Base-by-base conservation (phyloP, 352 stramenopile species). In the Phytophthora sojae region DNA sequence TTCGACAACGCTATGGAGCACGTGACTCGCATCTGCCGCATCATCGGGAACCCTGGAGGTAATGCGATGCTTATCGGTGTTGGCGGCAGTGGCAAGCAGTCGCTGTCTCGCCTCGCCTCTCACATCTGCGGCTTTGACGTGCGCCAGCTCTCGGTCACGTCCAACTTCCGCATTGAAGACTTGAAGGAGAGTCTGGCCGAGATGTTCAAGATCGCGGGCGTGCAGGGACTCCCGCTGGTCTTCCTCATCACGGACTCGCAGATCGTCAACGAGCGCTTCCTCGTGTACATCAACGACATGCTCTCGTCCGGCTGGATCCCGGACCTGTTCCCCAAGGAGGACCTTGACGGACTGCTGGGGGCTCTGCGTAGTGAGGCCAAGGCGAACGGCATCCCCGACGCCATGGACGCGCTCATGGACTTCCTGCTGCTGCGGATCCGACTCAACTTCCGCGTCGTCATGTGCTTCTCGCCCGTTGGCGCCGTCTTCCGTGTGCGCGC, bases 201-300 rank as follows among this genome's bases (percentile, higher is more conserved):
- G 53, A 98, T 99, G 88, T 99, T 99, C 76, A 98, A 98, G 71
- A 77, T 95, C 19, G 91, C 96, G n/a, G 96, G 96, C 49, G 92
- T 99, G 21, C 97, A 98, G 61, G 96, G 95, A 4, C 83, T 98
- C 2, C 95, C 90, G 11, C 91, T 98, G 23, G 90, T 99, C 17
- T 99, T 99, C 70, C 80, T 99, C 15, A 98, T 99, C 65, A 99
- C 97, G 0, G 98, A 99, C 79, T 98, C 96, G 39, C 97, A 99
- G 79, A 99, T 99, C 74, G 95, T 99, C 39, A 97, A 99, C 71
- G 97, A 99, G 59, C 85, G 96, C 15, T 99, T 99, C 80, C 89
- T 99, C 4, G 98, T 99, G 44, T 99, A 98, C 76, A 99, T 99
- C 70, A 99, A 99, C 81, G 95, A 98, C 45, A 98, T 99, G 76